phyloP scores from a whole-genome alignment of 192 early-diverging fungal genomes.

The Backusella liffmaniae region DNA sequence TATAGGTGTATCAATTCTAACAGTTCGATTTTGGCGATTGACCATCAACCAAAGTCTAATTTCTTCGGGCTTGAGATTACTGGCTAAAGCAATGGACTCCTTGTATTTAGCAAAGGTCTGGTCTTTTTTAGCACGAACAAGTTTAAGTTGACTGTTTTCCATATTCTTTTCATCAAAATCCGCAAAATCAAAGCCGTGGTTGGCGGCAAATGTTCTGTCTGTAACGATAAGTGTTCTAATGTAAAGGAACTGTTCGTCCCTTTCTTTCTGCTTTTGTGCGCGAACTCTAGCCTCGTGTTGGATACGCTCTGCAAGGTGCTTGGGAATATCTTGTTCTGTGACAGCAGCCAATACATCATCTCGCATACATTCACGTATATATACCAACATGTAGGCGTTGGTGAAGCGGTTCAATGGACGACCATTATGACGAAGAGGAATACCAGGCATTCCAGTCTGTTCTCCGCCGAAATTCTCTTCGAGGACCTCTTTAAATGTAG shows the following conservation, averaged over 20 bases:
- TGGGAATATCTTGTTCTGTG: slow-evolving; percentile 72
- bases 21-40: slow-evolving; percentile 88
- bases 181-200: slow-evolving; percentile 87
- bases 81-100: slow-evolving; percentile 40
- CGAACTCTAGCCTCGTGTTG: slow-evolving; percentile 59
- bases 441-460: slow-evolving; percentile 30
- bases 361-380: slow-evolving; percentile 79
- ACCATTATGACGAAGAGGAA: slow-evolving; percentile 39
- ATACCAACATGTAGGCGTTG: slow-evolving; percentile 99
- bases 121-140: slow-evolving; percentile 56
- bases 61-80: slow-evolving; percentile 45
- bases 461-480: slow-evolving; percentile 96
- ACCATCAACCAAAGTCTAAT: slow-evolving; percentile 87
- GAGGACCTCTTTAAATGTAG: slow-evolving; percentile 76
- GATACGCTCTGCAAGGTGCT: slow-evolving; percentile 61
- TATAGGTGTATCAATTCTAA: slow-evolving; percentile 79
- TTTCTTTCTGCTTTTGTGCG: slow-evolving; percentile 65
- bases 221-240: slow-evolving; percentile 62
- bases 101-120: slow-evolving; percentile 56
- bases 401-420: slow-evolving; percentile 78
- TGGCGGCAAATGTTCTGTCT: slow-evolving; percentile 63
- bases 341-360: slow-evolving; percentile 69
- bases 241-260: slow-evolving; percentile 68
- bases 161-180: slow-evolving; percentile 55
- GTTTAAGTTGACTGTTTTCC: slow-evolving; percentile 13